phyloP scores from a whole-genome alignment of 202 grass and related monocot genomes.

The Digitaria exilis region DNA sequence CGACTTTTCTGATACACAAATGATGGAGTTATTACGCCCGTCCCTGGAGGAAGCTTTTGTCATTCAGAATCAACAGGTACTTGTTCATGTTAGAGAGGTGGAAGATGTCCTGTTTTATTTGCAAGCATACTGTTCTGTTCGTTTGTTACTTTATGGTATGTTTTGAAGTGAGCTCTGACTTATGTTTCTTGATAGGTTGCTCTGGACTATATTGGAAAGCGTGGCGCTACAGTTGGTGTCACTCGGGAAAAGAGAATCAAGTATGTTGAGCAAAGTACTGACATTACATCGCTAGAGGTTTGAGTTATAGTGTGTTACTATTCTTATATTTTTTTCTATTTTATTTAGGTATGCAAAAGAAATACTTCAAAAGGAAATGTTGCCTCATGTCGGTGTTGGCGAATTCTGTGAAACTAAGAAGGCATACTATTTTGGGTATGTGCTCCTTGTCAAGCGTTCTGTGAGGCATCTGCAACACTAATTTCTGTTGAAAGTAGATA shows the following conservation, averaged over 20 bases:
- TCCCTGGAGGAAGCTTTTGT: conserved; percentile 97
- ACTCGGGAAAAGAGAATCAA: conserved; percentile 95
- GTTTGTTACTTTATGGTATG: neutral
- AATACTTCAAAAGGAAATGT: conserved; percentile 99
- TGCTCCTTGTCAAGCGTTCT: conserved; percentile 16
- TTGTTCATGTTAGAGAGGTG: conserved; percentile 17
- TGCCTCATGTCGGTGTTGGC: conserved; percentile 95
- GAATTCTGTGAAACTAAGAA: conserved; percentile 99
- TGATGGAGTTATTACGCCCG: conserved; percentile 94
- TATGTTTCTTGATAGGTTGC: conserved; percentile 66
- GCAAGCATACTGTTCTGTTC: neutral
- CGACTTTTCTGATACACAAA: conserved; percentile 96
- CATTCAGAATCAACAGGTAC: conserved; percentile 98
- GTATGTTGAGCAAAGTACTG: conserved; percentile 41
- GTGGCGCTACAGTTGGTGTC: conserved; percentile 95
- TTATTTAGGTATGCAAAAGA: conserved; percentile 81
- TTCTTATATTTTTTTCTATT: conserved; percentile 12
- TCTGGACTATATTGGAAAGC: conserved; percentile 97
- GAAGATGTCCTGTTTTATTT: conserved; percentile 1
- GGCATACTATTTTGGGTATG: conserved; percentile 97
- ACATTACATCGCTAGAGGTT: conserved; percentile 8
- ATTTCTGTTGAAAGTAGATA: conserved; percentile 34
- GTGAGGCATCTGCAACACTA: conserved; percentile 3
- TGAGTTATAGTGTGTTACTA: neutral
- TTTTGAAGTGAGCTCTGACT: conserved; percentile 5